Evolutionary conservation across 768 basidiomycete genomes (phyloP), one percentile per base, ranked within the genome.

Genomic region (Psilocybe cubensis): DNA sequence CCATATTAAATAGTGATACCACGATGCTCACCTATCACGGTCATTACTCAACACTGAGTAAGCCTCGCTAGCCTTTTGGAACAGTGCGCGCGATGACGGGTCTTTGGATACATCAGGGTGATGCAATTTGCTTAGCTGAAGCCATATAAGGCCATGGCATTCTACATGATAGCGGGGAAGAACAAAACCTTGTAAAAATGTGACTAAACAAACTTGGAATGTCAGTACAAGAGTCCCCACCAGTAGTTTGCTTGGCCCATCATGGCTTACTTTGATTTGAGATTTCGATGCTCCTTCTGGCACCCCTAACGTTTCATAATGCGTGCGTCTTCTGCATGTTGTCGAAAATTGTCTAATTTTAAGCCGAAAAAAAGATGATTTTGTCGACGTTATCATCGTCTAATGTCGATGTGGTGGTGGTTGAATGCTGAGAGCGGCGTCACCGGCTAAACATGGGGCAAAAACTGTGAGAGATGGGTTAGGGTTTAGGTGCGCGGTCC

Each of bases 21-120:
- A 18, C 7, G 14, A 9, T 53, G 33, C 66, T 14, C 52, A 73
- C 80, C 80, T 68, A 56, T 79, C 76, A 23, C 79, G 69, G 60
- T 81, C 80, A 56, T 81, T 74, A 40, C 69, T 72, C 14, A 82
- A 65, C 1, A 81, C 64, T 2, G 78, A 60, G 59, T 82, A 82
- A 0, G 80, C 81, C 57, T 79, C 78, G 44, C 73, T 77, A 6
- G 76, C 74, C 24, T 73, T 72, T 11, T 68, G 62, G 56, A 79
- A 82, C 4, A 76, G 57, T 6, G 73, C 69, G 33, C 66, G 69
- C 4, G 79, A 79, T 24, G 66, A 63, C 3, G 74, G 73, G 45
- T 80, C 77, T 11, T 76, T 72, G 3, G 80, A 75, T 21, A 82
- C 70, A 56, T 82, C 81, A 1, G 81, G 81, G 61, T 82, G 81